These are phyloP conservation scores for Ascochyta viciae-villosae DNA, from an alignment of 2,329 filamentous ascomycete genomes.

Conservation along the genomic window DNA sequence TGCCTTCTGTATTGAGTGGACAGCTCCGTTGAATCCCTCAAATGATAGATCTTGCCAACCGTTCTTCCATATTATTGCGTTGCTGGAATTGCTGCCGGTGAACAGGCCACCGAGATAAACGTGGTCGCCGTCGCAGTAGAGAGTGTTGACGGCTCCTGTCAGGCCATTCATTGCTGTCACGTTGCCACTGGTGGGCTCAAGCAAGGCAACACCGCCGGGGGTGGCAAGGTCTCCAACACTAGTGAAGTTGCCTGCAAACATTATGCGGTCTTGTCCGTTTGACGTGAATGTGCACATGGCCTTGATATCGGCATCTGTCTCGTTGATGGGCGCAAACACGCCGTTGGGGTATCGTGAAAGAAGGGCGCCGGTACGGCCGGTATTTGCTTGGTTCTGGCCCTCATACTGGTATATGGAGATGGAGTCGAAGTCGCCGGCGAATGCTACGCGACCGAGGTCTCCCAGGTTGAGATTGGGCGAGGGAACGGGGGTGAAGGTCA, in stretches of 20 bases:
- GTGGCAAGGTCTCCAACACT: constrained; percentile 80
- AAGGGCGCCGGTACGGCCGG: constrained; percentile 78
- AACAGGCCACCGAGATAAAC: constrained; percentile 94
- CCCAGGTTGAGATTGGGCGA: constrained; percentile 78
- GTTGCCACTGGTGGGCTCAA: constrained; percentile 73
- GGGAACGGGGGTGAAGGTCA: constrained; percentile 67
- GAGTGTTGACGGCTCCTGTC: constrained; percentile 78
- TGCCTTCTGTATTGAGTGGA: constrained; percentile 82
- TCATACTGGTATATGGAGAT: constrained; percentile 89
- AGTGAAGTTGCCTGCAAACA: constrained; percentile 95
- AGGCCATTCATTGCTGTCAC: constrained; percentile 82
- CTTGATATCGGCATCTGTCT: constrained; percentile 83
- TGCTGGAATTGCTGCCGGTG: constrained; percentile 78
- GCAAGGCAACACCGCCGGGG: constrained; percentile 78
- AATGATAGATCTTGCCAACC: constrained; percentile 83
- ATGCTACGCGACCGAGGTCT: constrained; percentile 79
- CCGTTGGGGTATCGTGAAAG: constrained; percentile 86
- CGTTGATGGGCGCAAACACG: constrained; percentile 74
- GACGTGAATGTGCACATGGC: constrained; percentile 83
- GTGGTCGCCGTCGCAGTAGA: constrained; percentile 84
- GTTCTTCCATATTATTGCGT: constrained; percentile 83
- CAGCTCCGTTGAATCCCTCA: constrained; percentile 91
- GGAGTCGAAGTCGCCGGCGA: constrained; percentile 88
- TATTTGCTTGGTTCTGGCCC: constrained; percentile 74
- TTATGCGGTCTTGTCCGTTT: constrained; percentile 74